These are phyloP conservation scores for Candida germanica DNA, from an alignment of 805 yeast species.

Conservation along the genomic window DNA sequence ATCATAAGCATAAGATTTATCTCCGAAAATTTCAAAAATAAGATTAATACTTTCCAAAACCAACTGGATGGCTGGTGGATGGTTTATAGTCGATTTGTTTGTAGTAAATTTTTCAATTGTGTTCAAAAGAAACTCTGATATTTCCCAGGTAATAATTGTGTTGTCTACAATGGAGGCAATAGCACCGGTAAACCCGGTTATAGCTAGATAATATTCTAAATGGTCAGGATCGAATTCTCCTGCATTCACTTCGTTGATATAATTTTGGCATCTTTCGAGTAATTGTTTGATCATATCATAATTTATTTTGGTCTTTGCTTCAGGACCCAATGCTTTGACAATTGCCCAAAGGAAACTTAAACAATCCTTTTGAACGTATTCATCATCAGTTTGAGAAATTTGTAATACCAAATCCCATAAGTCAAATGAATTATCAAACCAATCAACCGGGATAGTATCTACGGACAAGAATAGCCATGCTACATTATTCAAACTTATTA, in stretches of 20 bases:
- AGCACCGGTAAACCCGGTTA: conserved; percentile 52
- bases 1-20: conserved; percentile 65
- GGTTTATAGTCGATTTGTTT: conserved; percentile 12
- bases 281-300: conserved; percentile 23
- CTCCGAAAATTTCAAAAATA: conserved; percentile 78
- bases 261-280: conserved; percentile 19
- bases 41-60: conserved; percentile 61
- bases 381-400: conserved; percentile 15
- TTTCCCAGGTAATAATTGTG: conserved; percentile 40
- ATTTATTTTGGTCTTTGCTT: conserved; percentile 23
- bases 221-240: conserved; percentile 3
- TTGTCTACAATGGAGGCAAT: conserved; percentile 47
- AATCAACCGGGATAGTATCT: conserved; percentile 31
- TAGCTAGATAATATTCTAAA: conserved; percentile 41
- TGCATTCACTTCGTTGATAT: conserved; percentile 1
- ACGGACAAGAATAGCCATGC: conserved; percentile 51
- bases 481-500: conserved; percentile 70
- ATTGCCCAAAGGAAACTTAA: conserved; percentile 39
- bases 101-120: conserved; percentile 14
- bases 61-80: conserved; percentile 34
- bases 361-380: conserved; percentile 27
- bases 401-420: conserved; percentile 29
- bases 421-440: conserved; percentile 30
- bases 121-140: conserved; percentile 44
- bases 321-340: conserved; percentile 34